Evolutionary conservation across 257 asterid species (phyloP), one percentile per base, ranked within the genome.

Genomic region (Solanum appendiculatum): DNA sequence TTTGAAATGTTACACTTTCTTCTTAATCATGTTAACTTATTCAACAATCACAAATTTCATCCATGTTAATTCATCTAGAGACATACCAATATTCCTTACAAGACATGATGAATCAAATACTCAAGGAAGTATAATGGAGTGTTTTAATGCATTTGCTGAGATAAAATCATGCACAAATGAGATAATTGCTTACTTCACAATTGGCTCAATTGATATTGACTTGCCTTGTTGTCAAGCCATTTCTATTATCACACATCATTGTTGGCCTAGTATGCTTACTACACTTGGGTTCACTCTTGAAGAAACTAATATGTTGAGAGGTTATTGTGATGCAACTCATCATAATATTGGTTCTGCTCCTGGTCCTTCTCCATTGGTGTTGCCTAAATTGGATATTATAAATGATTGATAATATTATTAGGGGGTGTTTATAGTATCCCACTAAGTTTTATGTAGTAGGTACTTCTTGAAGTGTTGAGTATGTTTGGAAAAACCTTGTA

Each of bases 161-260:
- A 85, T 89, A 58, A 89, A 83, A 75, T 86, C 86, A 7, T 89
- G 91, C 90, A 51, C 88, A 21, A 81, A 46, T 37, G 87, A 89
- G 88, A 87, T 87, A 42, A 37, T 56, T 75, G 44, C 60, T 44
- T 87, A 31, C 66, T 87, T 89, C 63, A 27, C 68, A 31, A 82
- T 48, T 31, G 90, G 90, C 9, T 23, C 77, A 25, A 82, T 80
- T 36, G 86, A 73, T 33, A 89, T 87, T 36, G 88, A 88, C 5
- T 73, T 86, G 5, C 58, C 64, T 9, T 89, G 91, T 60, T 89
- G 91, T 63, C 80, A 73, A 36, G 87, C 89, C 23, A 72, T 89
- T 44, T 81, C n/a, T 36, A 16, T 83, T 18, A 82, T 87, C 21
- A 87, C 90, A n/a, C 88, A 72, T 33, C 77, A 87, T 36, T 89